phyloP scores from a whole-genome alignment of 1,139 yeast genomes.

The Sugiyamaella japonica region DNA sequence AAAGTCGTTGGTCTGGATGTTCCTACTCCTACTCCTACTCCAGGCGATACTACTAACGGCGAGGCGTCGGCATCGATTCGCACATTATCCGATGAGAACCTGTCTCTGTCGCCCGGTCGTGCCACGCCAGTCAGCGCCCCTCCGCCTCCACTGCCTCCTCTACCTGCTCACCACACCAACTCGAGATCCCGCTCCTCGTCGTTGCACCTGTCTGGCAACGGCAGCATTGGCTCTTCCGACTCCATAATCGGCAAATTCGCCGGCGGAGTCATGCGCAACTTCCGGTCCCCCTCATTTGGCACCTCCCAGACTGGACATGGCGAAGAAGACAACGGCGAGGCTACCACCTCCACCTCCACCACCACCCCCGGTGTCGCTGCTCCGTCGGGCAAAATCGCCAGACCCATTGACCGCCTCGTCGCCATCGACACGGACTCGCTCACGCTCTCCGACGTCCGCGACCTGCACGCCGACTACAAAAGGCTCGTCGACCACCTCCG shows the following conservation, averaged over 20 bases:
- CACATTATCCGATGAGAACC: conserved; percentile 11
- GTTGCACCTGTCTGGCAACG: conserved; percentile 13
- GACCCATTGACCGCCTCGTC: conserved; percentile 33
- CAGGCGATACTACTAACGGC: background rate
- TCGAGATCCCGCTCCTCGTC: conserved; percentile 19
- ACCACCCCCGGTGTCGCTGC: conserved; percentile 11
- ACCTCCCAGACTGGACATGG: conserved; percentile 3
- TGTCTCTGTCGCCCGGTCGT: conserved; percentile 13
- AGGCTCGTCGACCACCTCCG: conserved; percentile 37
- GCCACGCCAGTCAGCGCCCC: conserved; percentile 7
- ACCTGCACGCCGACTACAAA: conserved; percentile 42
- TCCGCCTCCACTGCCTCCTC: background rate
- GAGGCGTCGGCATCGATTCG: conserved; percentile 5
- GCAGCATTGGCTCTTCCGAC: conserved; percentile 9
- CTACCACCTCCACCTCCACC: conserved; percentile 12
- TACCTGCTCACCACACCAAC: background rate
- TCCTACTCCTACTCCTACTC: background rate
- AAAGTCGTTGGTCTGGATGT: conserved; percentile 30
- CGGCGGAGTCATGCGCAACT: conserved; percentile 26
- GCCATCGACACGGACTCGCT: conserved; percentile 35
- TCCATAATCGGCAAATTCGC: conserved; percentile 27
- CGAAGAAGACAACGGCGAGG: background rate
- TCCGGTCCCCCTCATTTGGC: conserved; percentile 25
- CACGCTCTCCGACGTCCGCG: conserved; percentile 39
- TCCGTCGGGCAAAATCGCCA: conserved; percentile 18